Evolutionary conservation across 495 filamentous ascomycete genomes (phyloP), one percentile per base, ranked within the genome.

Genomic region (Pseudevernia furfuracea): DNA sequence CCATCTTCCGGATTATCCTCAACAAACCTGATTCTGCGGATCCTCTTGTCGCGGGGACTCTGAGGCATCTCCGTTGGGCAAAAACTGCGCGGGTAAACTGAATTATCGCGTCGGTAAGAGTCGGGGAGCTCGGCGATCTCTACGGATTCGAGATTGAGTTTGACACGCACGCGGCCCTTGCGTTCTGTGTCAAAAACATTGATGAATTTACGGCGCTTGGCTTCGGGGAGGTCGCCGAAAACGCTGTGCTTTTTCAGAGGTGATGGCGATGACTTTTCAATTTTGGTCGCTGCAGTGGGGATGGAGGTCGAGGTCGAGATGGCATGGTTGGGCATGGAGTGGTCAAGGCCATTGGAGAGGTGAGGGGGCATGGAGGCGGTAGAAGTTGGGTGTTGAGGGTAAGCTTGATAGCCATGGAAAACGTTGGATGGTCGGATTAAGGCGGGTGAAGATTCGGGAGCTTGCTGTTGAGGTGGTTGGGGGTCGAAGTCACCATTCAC

Each of bases 51-150:
- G 1, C 88, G 87, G 11, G 90, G 89, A 59, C 84, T 62, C 19
- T 23, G 85, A 66, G 89, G 88, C 89, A 94, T 92, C 74, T 95
- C 87, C 44, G 88, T 84, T 0, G 91, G 89, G 70, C 90, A 95
- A 75, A 91, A 97, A 23, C 88, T 89, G 28, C 92, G 87, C 8
- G 92, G 93, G 67, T 87, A 98, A 8, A 98, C 92, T 21, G 89
- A 88, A 68, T 92, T 94, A 60, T 80, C 81, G 72, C 88, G 88
- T 65, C 93, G 90, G 74, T 96, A 96, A 21, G 89, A 92, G 74
- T 97, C 94, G 0, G 92, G 92, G 66, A 97, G 92, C 73, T 97
- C 93, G 67, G 90, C 85, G 75, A 94, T 93, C 65, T 96, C 87
- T 60, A 96, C 90, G 23, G 85, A 83, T 63, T 96, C 91, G 32